These are phyloP conservation scores for Plicaturopsis crispa DNA, from an alignment of 768 basidiomycete species.

Conservation along the genomic window DNA sequence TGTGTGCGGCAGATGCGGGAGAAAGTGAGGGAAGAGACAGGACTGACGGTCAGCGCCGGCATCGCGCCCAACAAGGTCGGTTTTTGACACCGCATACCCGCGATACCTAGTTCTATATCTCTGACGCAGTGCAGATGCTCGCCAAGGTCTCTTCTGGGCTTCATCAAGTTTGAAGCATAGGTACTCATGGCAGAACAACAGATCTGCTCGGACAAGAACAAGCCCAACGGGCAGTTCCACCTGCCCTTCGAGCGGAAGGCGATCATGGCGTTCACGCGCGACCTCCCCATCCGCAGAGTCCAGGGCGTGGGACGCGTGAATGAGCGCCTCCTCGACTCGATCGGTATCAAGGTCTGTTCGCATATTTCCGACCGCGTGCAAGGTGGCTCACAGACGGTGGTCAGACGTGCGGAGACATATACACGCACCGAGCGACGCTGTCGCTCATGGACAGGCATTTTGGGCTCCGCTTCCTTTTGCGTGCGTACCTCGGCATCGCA, in stretches of 20 bases:
- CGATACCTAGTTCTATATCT: slow-evolving; percentile 9
- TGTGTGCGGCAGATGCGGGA: slow-evolving; percentile 77
- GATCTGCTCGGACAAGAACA: slow-evolving; percentile 97
- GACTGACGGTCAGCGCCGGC: slow-evolving; percentile 88
- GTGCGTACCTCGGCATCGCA: slow-evolving; percentile 79
- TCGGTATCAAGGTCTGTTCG: slow-evolving; percentile 69
- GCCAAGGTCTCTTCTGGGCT: too few species aligned
- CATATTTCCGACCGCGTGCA: slow-evolving; percentile 1
- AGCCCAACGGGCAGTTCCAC: slow-evolving; percentile 88
- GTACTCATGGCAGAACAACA: too few species aligned
- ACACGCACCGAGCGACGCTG: slow-evolving; percentile 60
- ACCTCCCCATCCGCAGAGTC: slow-evolving; percentile 79
- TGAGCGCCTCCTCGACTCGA: slow-evolving; percentile 78
- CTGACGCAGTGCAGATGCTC: slow-evolving; percentile 54
- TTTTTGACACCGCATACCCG: slow-evolving; percentile 15
- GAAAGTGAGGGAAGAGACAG: slow-evolving; percentile 68
- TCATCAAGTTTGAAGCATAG: too few species aligned
- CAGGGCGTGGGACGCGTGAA: slow-evolving; percentile 89
- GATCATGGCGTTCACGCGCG: slow-evolving; percentile 71
- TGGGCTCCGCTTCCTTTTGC: slow-evolving; percentile 67
- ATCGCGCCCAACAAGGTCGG: slow-evolving; percentile 91
- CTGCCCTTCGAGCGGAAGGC: slow-evolving; percentile 56
- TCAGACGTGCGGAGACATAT: slow-evolving; percentile 89
- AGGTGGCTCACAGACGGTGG: slow-evolving; percentile 2
- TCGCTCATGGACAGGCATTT: slow-evolving; percentile 86